Conservation (phyloP, 192 early-diverging fungal genomes). For the Rhizophagus sp. region DNA sequence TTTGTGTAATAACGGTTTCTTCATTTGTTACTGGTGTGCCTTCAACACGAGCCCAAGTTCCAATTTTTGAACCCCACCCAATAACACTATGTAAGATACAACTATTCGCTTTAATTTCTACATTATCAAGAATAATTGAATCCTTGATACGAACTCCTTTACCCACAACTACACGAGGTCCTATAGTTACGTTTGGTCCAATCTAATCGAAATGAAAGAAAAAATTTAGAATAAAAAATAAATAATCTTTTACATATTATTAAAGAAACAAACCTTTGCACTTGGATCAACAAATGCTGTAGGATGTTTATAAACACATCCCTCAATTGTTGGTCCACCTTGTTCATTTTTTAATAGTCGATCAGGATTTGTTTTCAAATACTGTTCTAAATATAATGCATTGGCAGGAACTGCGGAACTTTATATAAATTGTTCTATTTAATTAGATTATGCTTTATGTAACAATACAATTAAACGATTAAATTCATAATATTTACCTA, state of each 20-base stretch:
- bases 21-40: conserved; percentile 73
- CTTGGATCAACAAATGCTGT: conserved; percentile 90
- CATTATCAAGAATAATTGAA: conserved; percentile 91
- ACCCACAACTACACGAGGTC: conserved; percentile 83
- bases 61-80: conserved; percentile 94
- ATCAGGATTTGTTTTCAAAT: conserved; percentile 61
- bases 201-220: conserved; percentile 48
- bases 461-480: background rate
- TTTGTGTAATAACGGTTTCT: conserved; percentile 74
- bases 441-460: background rate
- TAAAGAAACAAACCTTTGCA: conserved; percentile 60
- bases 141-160: conserved; percentile 93
- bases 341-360: conserved; percentile 56
- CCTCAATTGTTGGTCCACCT: conserved; percentile 76
- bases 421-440: background rate
- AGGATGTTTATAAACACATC: conserved; percentile 94
- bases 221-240: background rate
- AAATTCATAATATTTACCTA: conserved; percentile 44
- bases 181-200: conserved; percentile 96
- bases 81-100: conserved; percentile 87
- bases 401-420: conserved; percentile 94
- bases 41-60: conserved; percentile 91
- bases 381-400: conserved; percentile 87
- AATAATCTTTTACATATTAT: background rate
- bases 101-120: conserved; percentile 87